Evolutionary conservation across 78 protist species (phyloP).

Genomic region (Anaeramoeba flamelloides): DNA sequence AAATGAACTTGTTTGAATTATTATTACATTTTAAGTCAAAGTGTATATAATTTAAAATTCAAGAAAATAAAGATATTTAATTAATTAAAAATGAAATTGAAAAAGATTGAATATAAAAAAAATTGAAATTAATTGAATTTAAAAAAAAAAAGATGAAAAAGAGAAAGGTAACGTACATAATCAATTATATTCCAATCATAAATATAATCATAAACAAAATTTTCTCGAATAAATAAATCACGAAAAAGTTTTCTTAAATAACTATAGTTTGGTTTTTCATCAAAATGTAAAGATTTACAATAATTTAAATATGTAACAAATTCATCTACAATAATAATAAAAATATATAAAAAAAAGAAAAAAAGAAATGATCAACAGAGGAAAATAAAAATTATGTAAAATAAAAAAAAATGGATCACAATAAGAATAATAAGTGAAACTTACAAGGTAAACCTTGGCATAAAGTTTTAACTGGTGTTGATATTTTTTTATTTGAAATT

Average conservation of each 20-base stretch:
- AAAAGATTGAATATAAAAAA: too few species aligned
- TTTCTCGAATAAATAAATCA: conserved; percentile 31
- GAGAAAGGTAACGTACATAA: too few species aligned
- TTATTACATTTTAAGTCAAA: too few species aligned
- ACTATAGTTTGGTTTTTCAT: conserved; percentile 68
- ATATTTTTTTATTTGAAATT: conserved; percentile 70
- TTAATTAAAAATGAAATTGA: too few species aligned
- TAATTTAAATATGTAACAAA: conserved; percentile 43
- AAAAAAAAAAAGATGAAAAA: too few species aligned
- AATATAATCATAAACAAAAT: conserved; percentile 25
- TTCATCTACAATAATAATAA: too few species aligned
- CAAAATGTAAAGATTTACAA: conserved; percentile 35
- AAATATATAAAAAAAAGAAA: not conserved
- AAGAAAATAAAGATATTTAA: too few species aligned
- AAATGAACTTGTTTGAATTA: too few species aligned
- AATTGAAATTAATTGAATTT: too few species aligned
- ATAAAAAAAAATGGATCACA: not conserved
- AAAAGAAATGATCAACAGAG: not conserved
- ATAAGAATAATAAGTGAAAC: not conserved
- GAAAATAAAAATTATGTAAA: not conserved
- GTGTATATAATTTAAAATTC: too few species aligned
- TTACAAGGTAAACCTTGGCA: conserved; percentile 48
- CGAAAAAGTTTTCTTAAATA: conserved; percentile 65
- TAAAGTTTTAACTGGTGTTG: conserved; percentile 56
- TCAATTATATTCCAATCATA: conserved; percentile 54